phyloP scores from a whole-genome alignment of 139 green algal genomes.

The Chlamydomonas sp. region DNA sequence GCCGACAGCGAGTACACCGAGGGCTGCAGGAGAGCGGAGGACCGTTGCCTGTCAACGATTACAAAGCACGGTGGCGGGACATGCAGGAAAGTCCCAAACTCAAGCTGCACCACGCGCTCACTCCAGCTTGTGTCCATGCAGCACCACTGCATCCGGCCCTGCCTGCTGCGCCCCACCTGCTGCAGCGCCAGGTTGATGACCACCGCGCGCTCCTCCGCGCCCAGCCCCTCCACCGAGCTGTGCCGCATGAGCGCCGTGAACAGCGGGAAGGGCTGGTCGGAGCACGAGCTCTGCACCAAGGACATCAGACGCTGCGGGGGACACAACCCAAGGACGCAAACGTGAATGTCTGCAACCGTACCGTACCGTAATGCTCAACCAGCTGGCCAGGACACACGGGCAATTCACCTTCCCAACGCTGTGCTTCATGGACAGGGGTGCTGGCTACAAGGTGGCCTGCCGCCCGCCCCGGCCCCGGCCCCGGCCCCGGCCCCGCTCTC shows the following conservation, averaged over 20 bases:
- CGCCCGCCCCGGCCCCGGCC: too few relatives aligned
- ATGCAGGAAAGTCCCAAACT: not conserved
- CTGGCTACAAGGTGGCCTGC: too few relatives aligned
- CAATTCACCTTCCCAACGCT: too few relatives aligned
- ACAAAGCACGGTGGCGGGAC: not conserved
- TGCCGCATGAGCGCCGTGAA: slow-evolving; percentile 44
- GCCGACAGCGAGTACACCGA: slow-evolving; percentile 39
- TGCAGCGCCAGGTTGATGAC: slow-evolving; percentile 35
- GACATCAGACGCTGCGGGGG: slow-evolving; percentile 29
- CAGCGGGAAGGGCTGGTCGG: slow-evolving; percentile 42
- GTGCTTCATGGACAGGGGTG: too few relatives aligned
- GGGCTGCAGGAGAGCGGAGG: not conserved
- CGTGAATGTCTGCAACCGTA: not conserved
- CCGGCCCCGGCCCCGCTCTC: too few relatives aligned
- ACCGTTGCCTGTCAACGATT: not conserved
- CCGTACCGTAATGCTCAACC: not conserved
- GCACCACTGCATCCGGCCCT: not conserved
- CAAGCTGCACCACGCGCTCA: not conserved
- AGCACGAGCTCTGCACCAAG: slow-evolving; percentile 31
- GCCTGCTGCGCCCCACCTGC: slow-evolving; percentile 27
- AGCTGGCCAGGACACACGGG: too few relatives aligned
- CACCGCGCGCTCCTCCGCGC: slow-evolving; percentile 2
- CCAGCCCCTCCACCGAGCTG: slow-evolving; percentile 19
- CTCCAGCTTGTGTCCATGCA: not conserved
- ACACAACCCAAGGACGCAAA: too few relatives aligned